These are phyloP conservation scores for Leccinum pallidistipes DNA, from an alignment of 1,284 basidiomycete species.

Conservation along the genomic window DNA sequence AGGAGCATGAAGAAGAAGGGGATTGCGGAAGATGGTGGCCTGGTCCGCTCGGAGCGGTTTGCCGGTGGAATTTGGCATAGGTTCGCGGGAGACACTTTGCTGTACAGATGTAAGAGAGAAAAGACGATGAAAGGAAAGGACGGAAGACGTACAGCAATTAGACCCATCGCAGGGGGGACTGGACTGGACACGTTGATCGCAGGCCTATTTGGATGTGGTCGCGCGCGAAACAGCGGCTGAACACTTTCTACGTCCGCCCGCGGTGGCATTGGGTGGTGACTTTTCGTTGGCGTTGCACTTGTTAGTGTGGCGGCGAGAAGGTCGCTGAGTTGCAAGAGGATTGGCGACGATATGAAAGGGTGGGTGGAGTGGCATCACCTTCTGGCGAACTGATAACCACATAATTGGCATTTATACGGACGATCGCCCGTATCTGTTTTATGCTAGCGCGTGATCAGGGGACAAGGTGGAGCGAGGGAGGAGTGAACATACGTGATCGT, in stretches of 20 bases:
- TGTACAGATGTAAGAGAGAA: conserved; percentile 29
- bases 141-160: conserved; percentile 51
- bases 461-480: too few species aligned
- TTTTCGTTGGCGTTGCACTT: too few species aligned
- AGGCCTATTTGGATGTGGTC: conserved; percentile 76
- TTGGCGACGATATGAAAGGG: too few species aligned
- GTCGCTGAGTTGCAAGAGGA: too few species aligned
- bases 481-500: too few species aligned
- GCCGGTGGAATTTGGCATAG: conserved; percentile 83
- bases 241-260: conserved; percentile 50
- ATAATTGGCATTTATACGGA: conserved; percentile 87
- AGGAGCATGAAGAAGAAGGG: conserved; percentile 21
- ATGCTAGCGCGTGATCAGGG: neutral
- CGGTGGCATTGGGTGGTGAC: too few species aligned
- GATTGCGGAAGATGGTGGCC: conserved; percentile 51
- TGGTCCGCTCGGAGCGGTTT: conserved; percentile 72
- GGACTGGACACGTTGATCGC: conserved; percentile 83
- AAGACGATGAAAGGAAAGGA: conserved; percentile 2
- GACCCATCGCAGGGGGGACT: conserved; percentile 79
- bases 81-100: conserved; percentile 80
- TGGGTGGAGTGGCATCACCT: conserved; percentile 47
- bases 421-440: conserved; percentile 79
- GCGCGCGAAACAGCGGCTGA: conserved; percentile 63
- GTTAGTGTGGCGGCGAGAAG: too few species aligned
- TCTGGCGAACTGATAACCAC: conserved; percentile 86